Evolutionary conservation across 1,284 basidiomycete species (phyloP).

Genomic region (Apiotrichum sp.): DNA sequence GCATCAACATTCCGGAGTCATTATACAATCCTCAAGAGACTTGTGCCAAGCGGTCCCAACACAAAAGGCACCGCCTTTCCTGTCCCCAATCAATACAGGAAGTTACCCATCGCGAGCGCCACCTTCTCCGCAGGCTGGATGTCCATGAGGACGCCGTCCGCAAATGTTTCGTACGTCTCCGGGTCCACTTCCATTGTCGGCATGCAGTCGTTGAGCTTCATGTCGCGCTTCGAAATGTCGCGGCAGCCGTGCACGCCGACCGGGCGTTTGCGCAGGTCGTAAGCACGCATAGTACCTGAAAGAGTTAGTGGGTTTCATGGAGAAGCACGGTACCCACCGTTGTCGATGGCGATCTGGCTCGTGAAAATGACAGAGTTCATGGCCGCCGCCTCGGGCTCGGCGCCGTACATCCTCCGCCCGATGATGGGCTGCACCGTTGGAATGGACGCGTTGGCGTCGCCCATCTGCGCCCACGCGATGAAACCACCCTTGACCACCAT

Average conservation of each 20-base stretch:
- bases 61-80: not conserved
- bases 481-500: constrained; percentile 92
- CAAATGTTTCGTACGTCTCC: constrained; percentile 80
- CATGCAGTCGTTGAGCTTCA: constrained; percentile 83
- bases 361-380: constrained; percentile 80
- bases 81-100: constrained; percentile 29
- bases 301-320: not conserved
- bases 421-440: constrained; percentile 86
- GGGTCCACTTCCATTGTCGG: constrained; percentile 86
- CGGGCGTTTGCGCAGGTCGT: constrained; percentile 66
- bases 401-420: constrained; percentile 84
- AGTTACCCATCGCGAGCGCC: constrained; percentile 63
- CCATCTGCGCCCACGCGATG: constrained; percentile 87
- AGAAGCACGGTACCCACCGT: constrained; percentile 44
- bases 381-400: constrained; percentile 64
- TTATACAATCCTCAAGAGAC: too few species aligned
- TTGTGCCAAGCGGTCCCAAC: too few species aligned
- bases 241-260: constrained; percentile 76
- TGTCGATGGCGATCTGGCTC: constrained; percentile 64
- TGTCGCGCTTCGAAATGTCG: constrained; percentile 70
- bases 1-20: too few species aligned
- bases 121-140: constrained; percentile 67
- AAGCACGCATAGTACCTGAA: constrained; percentile 52
- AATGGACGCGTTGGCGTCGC: constrained; percentile 88
- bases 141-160: constrained; percentile 70